Conservation (phyloP, 2,329 filamentous ascomycete genomes). For the Fusarium sulawesiense region DNA sequence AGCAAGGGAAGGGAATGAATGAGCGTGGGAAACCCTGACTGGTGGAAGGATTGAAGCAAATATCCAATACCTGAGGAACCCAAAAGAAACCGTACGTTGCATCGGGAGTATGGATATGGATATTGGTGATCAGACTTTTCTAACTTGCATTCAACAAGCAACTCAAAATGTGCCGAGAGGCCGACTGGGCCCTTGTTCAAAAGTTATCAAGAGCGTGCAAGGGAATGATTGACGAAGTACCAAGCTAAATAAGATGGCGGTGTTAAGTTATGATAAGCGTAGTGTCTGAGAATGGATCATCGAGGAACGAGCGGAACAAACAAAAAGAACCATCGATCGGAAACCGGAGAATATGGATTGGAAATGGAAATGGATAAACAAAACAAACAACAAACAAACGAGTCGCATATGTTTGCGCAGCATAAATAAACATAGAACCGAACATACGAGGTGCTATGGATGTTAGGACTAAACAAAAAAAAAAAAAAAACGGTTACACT, state of each 20-base stretch:
- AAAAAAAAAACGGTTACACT: constrained; percentile 2
- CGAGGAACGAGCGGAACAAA: background rate
- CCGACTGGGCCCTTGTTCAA: constrained; percentile 7
- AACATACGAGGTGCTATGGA: background rate
- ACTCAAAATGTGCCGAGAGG: constrained; percentile 4
- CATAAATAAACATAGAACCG: background rate
- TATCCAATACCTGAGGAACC: background rate
- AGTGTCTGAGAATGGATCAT: constrained; percentile 26
- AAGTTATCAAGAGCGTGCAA: constrained; percentile 27
- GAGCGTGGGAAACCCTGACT: background rate
- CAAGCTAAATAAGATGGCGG: constrained; percentile 9
- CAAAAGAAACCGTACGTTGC: background rate
- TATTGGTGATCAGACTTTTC: background rate
- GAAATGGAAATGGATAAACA: background rate
- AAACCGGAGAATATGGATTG: background rate
- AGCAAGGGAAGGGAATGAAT: background rate
- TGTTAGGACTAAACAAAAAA: background rate
- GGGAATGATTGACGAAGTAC: constrained; percentile 1
- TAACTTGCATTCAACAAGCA: background rate
- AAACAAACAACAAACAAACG: background rate
- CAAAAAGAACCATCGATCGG: background rate
- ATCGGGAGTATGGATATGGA: background rate
- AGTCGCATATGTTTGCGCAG: background rate
- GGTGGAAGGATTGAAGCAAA: background rate
- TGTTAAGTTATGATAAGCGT: constrained; percentile 29